These are phyloP conservation scores for Umbelopsis vinacea DNA, from an alignment of 192 early-diverging fungal species.

Conservation along the genomic window DNA sequence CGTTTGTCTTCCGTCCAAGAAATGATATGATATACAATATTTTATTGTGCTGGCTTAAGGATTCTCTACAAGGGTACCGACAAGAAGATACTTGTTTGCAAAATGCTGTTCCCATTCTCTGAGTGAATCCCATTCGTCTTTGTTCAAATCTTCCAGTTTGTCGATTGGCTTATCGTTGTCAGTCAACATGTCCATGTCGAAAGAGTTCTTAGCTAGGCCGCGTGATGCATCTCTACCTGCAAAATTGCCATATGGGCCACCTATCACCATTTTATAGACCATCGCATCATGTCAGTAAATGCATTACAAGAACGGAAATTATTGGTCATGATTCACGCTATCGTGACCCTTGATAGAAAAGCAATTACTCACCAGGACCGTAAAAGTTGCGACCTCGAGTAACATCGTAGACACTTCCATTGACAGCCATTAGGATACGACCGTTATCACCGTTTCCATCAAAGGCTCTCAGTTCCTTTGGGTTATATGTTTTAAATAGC, in stretches of 20 bases:
- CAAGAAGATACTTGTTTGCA: conserved; percentile 74
- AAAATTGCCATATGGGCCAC: conserved; percentile 95
- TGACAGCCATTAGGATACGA: conserved; percentile 81
- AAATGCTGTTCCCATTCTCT: conserved; percentile 85
- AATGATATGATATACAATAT: too few species aligned
- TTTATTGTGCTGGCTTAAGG: conserved; percentile 23
- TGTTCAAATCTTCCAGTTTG: conserved; percentile 73
- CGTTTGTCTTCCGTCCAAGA: not conserved
- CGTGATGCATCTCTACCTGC: conserved; percentile 95
- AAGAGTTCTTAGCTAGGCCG: conserved; percentile 87
- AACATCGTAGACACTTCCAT: conserved; percentile 90
- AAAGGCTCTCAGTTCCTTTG: conserved; percentile 71
- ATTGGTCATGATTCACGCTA: conserved; percentile 1
- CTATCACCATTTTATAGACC: conserved; percentile 40
- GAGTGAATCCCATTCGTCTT: conserved; percentile 74
- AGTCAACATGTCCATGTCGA: conserved; percentile 75
- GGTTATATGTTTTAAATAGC: conserved; percentile 77
- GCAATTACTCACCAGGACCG: conserved; percentile 73
- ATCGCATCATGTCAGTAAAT: not conserved
- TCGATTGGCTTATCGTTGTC: conserved; percentile 79
- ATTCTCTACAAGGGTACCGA: conserved; percentile 69
- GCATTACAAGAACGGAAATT: not conserved
- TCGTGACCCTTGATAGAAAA: not conserved
- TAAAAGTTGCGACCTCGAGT: conserved; percentile 82
- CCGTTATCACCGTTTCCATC: conserved; percentile 68